phyloP scores from a whole-genome alignment of 129 eudicot species.

The Flaveria brownii region DNA sequence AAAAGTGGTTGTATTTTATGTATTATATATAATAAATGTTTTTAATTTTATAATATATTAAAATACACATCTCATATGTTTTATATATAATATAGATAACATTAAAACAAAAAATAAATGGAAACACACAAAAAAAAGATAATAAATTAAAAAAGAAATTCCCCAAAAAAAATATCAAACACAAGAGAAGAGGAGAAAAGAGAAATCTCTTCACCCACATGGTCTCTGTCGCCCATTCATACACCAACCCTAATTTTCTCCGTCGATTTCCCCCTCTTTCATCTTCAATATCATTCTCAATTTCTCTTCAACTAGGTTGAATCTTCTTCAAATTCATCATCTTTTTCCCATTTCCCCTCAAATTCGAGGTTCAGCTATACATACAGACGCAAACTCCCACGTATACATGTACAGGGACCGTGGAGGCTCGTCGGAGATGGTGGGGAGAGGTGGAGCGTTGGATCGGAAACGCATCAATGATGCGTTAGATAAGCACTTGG shows the following conservation, averaged over 20 bases:
- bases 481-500: constrained; percentile 75
- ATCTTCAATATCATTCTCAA: constrained; percentile 20
- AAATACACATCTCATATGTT: no score
- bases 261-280: constrained; percentile 17
- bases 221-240: constrained; percentile 22
- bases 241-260: constrained; percentile 40
- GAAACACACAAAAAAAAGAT: background rate
- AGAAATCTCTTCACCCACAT: constrained; percentile 30
- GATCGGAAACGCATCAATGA: constrained; percentile 89
- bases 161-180: constrained; percentile 3
- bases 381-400: constrained; percentile 14
- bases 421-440: constrained; percentile 52
- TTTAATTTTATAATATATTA: no score
- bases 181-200: background rate
- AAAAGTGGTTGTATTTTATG: no score
- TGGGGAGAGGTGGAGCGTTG: constrained; percentile 42
- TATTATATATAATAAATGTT: no score
- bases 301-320: constrained; percentile 18
- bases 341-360: background rate
- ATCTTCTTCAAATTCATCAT: background rate
- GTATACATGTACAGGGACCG: constrained; percentile 52
- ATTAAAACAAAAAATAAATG: no score
- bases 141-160: background rate
- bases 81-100: no score
- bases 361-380: background rate